A percentile compares a stretch with the other conserved stretches of the same genome.
phyloP scores from a whole-genome alignment of 768 basidiomycete species.

The Psilocybe cubensis region DNA sequence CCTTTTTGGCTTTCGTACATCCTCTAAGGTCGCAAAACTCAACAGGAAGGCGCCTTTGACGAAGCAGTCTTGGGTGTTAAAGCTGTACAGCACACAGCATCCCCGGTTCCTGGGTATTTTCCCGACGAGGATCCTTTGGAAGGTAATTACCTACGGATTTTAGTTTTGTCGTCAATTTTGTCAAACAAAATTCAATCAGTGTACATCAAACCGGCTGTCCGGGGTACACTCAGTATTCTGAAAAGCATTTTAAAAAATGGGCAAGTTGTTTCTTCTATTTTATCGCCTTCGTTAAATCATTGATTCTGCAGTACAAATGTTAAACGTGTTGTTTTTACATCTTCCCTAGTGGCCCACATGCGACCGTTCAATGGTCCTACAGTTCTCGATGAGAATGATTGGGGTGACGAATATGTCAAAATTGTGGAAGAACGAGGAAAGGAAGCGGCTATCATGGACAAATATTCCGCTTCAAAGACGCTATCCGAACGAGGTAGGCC shows the following conservation, averaged over 20 bases:
- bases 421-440: constrained; percentile 52
- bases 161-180: too few species aligned
- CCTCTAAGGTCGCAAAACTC: too few species aligned
- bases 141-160: too few species aligned
- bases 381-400: constrained; percentile 54
- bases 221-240: constrained; percentile 69
- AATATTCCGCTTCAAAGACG: constrained; percentile 66
- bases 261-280: too few species aligned
- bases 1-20: too few species aligned
- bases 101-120: too few species aligned
- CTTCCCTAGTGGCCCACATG: constrained; percentile 59
- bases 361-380: constrained; percentile 17
- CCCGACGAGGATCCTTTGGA: too few species aligned
- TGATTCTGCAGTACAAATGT: constrained; percentile 41
- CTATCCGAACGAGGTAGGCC: constrained; percentile 60
- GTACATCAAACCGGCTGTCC: constrained; percentile 76
- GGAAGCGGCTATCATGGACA: constrained; percentile 38
- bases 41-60: too few species aligned
- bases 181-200: too few species aligned
- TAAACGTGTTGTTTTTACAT: constrained; percentile 72
- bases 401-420: constrained; percentile 57
- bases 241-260: constrained; percentile 58
- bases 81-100: too few species aligned
- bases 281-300: too few species aligned
- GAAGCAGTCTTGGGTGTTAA: too few species aligned